Base-by-base conservation (phyloP, 1,284 basidiomycete genomes). In the Omphalotus olearius region DNA sequence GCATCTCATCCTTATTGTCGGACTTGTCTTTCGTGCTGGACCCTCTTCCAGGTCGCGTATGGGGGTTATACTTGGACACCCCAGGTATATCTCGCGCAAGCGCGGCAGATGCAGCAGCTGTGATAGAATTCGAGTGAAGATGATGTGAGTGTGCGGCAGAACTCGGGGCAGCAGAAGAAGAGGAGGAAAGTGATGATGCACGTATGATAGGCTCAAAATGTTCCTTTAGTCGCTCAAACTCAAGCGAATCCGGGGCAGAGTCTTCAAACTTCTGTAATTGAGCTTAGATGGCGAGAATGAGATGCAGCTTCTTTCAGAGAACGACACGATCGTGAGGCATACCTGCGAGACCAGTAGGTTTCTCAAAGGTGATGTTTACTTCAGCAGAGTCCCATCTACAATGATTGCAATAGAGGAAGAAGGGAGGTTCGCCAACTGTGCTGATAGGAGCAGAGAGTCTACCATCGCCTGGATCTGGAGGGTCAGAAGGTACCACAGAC, bases 371-470 rank as follows among this genome's bases (percentile, higher is more conserved):
- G 64, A 96, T 90, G 0, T 88, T 91, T 1, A 95, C 83, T 64
- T 91, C 84, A 6, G 86, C 85, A 57, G 93, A 96, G 66, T 96
- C 92, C 96, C 97, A 99, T 64, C 89, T 80, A 64, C 97, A 99
- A 62, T 88, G 84, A 53, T 90, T 85, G 69, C 97, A 99, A 59
- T 87, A 85, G 1, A 99, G 78, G 61, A 93, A 86, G 72, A 93
- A 99, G 0, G 93, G 94, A 1, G 92, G 83, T 64, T 91, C 85
- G 50, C 91, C 87, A 39, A 87, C 70, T 38, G 80, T 68, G 56
- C 72, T 78, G 52, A 81, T 66, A 25, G 80, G 70, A 11, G 78
- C 64, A 5, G 75, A 62, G 40, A 79, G 66, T 44, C 78, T 72
- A 36, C 73, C 75, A 56, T 84, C 79, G 35, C 76, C 75, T 20